Conservation (phyloP, 2,329 filamentous ascomycete species). For the Sporothrix sp. region DNA sequence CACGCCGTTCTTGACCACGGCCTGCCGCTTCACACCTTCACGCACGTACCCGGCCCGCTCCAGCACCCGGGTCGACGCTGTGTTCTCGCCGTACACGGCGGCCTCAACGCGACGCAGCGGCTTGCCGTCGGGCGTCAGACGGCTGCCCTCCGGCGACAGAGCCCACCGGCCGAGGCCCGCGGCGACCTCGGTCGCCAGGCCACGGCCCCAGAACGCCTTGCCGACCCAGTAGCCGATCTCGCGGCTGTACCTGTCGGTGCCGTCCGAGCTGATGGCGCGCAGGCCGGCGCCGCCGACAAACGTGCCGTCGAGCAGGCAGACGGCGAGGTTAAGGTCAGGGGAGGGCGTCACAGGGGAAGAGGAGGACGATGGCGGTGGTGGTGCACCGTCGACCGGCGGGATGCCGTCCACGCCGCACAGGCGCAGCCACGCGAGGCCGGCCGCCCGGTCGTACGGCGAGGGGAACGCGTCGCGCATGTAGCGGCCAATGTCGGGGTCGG, state of each 20-base stretch:
- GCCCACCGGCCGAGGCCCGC: conserved; percentile 33
- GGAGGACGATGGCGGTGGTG: background rate
- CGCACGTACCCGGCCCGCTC: conserved; percentile 32
- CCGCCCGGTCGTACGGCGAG: conserved; percentile 33
- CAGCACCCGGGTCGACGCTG: conserved; percentile 34
- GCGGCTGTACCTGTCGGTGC: conserved; percentile 30
- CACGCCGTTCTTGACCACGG: conserved; percentile 33
- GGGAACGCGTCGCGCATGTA: conserved; percentile 38
- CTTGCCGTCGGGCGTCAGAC: conserved; percentile 12
- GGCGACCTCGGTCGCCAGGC: conserved; percentile 34
- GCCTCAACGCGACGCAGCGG: conserved; percentile 35
- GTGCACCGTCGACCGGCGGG: background rate
- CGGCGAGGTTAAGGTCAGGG: conserved; percentile 25
- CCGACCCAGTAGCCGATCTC: conserved; percentile 43
- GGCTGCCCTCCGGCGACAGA: conserved; percentile 23
- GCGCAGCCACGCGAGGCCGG: conserved; percentile 27
- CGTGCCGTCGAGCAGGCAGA: conserved; percentile 25
- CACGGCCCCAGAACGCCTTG: conserved; percentile 34
- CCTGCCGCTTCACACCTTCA: conserved; percentile 35
- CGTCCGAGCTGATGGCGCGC: conserved; percentile 26
- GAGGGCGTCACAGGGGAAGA: background rate
- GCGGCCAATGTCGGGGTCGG: conserved; percentile 29
- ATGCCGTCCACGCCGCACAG: conserved; percentile 11
- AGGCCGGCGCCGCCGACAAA: conserved; percentile 35
- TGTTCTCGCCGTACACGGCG: conserved; percentile 28